Evolutionary conservation across 2,329 filamentous ascomycete species (phyloP).

Genomic region (Didymella segeticola): DNA sequence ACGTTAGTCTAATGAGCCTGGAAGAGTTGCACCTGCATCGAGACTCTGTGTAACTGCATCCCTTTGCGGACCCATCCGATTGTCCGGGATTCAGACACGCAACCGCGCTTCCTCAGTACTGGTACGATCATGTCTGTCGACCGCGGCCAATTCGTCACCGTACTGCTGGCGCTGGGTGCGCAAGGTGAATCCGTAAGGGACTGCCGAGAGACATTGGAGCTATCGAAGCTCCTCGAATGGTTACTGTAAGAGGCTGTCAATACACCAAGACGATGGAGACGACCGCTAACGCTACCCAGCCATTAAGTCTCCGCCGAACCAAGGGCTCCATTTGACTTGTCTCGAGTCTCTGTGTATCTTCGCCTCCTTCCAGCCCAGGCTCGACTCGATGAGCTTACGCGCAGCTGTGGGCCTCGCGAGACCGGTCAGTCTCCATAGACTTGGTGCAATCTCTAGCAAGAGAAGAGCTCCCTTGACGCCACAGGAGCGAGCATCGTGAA

Average conservation of each 20-base stretch:
- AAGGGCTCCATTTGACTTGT: neutral
- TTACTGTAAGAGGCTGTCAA: neutral
- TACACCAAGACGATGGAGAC: neutral
- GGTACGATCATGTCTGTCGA: neutral
- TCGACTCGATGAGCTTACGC: neutral
- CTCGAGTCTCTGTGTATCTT: constrained; percentile 4
- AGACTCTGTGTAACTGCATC: constrained; percentile 8
- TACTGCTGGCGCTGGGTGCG: constrained; percentile 10
- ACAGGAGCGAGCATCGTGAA: neutral
- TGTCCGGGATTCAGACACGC: constrained; percentile 7
- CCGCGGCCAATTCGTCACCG: constrained; percentile 3
- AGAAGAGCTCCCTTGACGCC: constrained; percentile 9
- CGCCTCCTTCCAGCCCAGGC: neutral
- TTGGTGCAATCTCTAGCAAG: neutral
- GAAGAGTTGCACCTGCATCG: constrained; percentile 11
- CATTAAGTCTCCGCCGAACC: neutral
- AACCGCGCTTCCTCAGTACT: constrained; percentile 4
- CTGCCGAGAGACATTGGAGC: constrained; percentile 6
- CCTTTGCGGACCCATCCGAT: constrained; percentile 9
- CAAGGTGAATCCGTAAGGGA: constrained; percentile 10
- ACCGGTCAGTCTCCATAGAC: constrained; percentile 8
- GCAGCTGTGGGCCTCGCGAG: neutral
- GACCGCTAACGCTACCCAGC: neutral
- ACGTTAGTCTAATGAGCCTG: constrained; percentile 4
- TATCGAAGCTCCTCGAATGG: constrained; percentile 6